Percentiles rank a stretch among this genome's conserved stretches.
Evolutionary conservation across 2,329 filamentous ascomycete genomes (phyloP).

Genomic region (Cladosporium sp.): DNA sequence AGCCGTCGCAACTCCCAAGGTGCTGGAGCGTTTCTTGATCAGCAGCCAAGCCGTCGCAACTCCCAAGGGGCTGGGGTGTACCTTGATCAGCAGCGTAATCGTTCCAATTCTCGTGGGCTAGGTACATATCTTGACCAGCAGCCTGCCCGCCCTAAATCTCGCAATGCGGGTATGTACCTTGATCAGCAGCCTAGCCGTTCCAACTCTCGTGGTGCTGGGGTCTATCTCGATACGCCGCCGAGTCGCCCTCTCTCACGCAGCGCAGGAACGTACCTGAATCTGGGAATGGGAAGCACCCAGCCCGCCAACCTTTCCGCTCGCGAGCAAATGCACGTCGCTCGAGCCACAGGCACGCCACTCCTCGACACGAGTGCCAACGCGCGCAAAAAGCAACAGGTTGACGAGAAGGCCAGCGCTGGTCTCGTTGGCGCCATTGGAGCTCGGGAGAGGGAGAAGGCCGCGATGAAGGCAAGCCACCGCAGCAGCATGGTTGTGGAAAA

Average conservation of each 20-base stretch:
- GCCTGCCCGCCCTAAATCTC: constrained; percentile 33
- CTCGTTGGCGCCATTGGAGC: constrained; percentile 78
- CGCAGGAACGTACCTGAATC: constrained; percentile 27
- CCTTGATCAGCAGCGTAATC: neutral
- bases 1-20: constrained; percentile 58
- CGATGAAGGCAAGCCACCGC: constrained; percentile 65
- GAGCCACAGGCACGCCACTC: constrained; percentile 74
- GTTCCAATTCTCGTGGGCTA: constrained; percentile 57
- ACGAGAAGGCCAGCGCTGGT: constrained; percentile 48
- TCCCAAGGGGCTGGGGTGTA: constrained; percentile 56
- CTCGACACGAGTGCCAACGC: constrained; percentile 64
- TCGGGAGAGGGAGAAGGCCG: constrained; percentile 74
- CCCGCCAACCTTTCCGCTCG: constrained; percentile 69
- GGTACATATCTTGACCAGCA: constrained; percentile 48
- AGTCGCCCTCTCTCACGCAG: constrained; percentile 28
- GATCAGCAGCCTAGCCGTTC: constrained; percentile 35
- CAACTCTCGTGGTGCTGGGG: constrained; percentile 60
- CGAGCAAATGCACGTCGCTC: constrained; percentile 86
- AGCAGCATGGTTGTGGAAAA: constrained; percentile 69
- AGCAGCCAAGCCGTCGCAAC: constrained; percentile 38
- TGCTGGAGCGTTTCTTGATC: constrained; percentile 52
- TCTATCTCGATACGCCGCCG: constrained; percentile 42
- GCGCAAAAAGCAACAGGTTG: constrained; percentile 32
- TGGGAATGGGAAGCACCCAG: constrained; percentile 45
- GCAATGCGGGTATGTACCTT: constrained; percentile 26